Conservation (phyloP, 805 yeast species). For the Candida yuanshanica region DNA sequence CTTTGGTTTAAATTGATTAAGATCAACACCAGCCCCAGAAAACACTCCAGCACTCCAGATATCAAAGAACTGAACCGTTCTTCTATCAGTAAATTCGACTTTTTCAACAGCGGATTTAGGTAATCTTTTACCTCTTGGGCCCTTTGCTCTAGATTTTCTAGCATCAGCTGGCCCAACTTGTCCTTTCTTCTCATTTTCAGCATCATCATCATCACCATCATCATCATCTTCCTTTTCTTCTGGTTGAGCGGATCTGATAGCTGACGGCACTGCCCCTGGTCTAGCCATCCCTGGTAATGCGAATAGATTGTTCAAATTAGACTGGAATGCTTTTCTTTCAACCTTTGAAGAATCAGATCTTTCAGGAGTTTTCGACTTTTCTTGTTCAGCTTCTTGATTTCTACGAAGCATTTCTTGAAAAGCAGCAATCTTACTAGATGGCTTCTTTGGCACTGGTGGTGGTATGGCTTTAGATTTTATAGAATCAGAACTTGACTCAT, state of each 20-base stretch:
- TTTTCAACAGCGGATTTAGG: constrained; percentile 46
- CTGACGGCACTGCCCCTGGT: constrained; percentile 25
- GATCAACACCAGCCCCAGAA: constrained; percentile 3
- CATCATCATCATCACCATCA: background rate
- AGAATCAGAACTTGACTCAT: constrained; percentile 7
- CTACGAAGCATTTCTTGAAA: constrained; percentile 69
- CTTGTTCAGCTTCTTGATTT: constrained; percentile 44
- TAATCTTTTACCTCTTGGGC: constrained; percentile 68
- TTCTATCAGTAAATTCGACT: constrained; percentile 20
- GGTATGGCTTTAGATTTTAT: constrained; percentile 31
- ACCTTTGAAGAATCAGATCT: background rate
- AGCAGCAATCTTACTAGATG: constrained; percentile 74
- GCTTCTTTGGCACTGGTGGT: constrained; percentile 71
- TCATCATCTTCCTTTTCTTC: constrained; percentile 2
- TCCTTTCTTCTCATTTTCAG: constrained; percentile 2
- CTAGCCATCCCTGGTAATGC: constrained; percentile 48
- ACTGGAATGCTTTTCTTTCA: constrained; percentile 38
- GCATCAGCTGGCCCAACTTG: constrained; percentile 26
- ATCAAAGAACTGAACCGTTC: constrained; percentile 16
- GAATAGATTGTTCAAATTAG: constrained; percentile 55
- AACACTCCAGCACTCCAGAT: constrained; percentile 17
- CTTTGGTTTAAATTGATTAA: background rate
- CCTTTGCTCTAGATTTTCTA: constrained; percentile 53
- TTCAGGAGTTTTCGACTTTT: constrained; percentile 13
- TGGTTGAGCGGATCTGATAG: constrained; percentile 5